A percentile compares a stretch with the other conserved stretches of the same genome.
Conservation (phyloP, 192 early-diverging fungal species). For the Dimargaris xerosporica region DNA sequence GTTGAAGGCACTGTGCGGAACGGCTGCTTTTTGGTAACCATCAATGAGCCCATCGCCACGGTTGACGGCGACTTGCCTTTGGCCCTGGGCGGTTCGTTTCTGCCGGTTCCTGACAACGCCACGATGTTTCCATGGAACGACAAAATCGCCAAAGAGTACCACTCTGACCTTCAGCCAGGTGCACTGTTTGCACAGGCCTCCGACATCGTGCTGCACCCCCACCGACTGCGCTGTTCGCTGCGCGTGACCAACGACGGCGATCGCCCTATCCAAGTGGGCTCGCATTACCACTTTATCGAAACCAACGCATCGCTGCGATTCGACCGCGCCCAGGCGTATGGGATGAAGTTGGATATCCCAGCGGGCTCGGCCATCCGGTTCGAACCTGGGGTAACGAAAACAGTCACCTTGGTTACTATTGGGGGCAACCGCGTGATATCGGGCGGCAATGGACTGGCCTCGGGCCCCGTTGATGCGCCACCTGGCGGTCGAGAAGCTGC, state of each 20-base stretch:
- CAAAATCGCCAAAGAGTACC: constrained; percentile 16
- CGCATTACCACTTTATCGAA: constrained; percentile 96
- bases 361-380: constrained; percentile 91
- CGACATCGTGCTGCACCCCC: constrained; percentile 61
- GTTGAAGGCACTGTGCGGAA: constrained; percentile 87
- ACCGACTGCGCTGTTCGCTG: constrained; percentile 46
- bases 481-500: constrained; percentile 29
- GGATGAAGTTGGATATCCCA: constrained; percentile 77
- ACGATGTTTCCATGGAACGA: constrained; percentile 31
- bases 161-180: constrained; percentile 41
- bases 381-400: constrained; percentile 86
- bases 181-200: constrained; percentile 48
- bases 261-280: constrained; percentile 87
- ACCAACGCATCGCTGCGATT: constrained; percentile 65
- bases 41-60: constrained; percentile 79
- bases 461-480: constrained; percentile 46
- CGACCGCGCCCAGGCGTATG: constrained; percentile 73
- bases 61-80: constrained; percentile 65
- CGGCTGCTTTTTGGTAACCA: constrained; percentile 87
- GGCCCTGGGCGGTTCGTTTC: constrained; percentile 77
- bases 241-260: constrained; percentile 87
- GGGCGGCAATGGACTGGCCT: constrained; percentile 75
- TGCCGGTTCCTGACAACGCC: constrained; percentile 53
- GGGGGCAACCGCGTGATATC: constrained; percentile 59
- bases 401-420: constrained; percentile 69